Conservation (phyloP, 2,329 filamentous ascomycete species). For the Westerdykella aurantiaca region DNA sequence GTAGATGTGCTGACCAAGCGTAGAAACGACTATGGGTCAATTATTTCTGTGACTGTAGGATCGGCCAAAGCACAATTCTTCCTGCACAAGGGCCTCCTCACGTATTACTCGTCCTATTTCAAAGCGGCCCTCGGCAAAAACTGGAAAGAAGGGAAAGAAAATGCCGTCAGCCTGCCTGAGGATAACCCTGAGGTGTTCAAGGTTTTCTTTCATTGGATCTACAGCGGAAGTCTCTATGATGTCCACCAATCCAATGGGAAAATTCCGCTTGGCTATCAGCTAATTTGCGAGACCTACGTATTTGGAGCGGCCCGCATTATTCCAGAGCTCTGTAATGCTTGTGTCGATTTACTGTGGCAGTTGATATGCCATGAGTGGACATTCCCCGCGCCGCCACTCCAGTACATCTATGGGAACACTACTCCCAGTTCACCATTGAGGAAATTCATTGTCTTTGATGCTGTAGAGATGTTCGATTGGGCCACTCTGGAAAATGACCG, state of each 20-base stretch:
- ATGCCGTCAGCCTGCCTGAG: constrained; percentile 6
- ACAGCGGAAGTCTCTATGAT: constrained; percentile 2
- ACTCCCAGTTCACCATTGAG: neutral
- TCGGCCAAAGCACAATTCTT: constrained; percentile 3
- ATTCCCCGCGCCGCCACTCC: neutral
- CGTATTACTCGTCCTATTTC: constrained; percentile 19
- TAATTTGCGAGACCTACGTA: neutral
- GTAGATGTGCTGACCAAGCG: too few relatives aligned
- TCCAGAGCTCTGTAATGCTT: constrained; percentile 1
- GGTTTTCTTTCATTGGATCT: constrained; percentile 12
- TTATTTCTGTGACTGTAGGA: too few relatives aligned
- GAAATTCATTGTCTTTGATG: neutral
- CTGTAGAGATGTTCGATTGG: neutral
- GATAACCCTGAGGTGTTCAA: constrained; percentile 8
- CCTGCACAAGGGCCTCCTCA: constrained; percentile 13
- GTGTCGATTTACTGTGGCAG: neutral
- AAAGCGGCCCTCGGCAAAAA: constrained; percentile 8
- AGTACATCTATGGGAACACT: neutral
- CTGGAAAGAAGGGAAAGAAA: constrained; percentile 6
- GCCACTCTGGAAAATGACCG: neutral
- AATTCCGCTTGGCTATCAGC: neutral
- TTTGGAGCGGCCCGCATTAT: neutral
- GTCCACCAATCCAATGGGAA: neutral
- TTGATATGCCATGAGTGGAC: neutral
- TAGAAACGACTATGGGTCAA: too few relatives aligned